Base-by-base conservation (phyloP, 169 alveolate species). In the Plasmodium billcollinsi region DNA sequence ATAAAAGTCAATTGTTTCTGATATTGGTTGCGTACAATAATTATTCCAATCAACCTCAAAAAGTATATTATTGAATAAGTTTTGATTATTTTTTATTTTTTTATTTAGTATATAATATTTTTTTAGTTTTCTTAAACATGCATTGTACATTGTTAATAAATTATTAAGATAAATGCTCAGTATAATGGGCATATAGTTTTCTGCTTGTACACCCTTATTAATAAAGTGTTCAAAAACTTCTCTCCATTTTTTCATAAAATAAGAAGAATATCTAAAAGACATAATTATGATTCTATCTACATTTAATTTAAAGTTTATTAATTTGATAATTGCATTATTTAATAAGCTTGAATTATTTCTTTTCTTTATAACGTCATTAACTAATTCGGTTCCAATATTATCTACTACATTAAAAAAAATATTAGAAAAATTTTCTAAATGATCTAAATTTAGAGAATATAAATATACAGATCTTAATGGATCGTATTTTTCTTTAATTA, bases 141-240 rank as follows among this genome's bases (percentile, higher is more conserved):
- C 49, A 52, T 80, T 80, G 43, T 80, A 69, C 74, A 80, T 80
- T 73, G 70, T 63, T 67, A 80, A 4, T 63, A 69, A 69, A 50
- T 80, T 80, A 63, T 80, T 80, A 50, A 80, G 47, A 62, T 80
- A 80, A 39, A 80, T 69, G 14, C 90, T 69, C 24, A 80, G 90
- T 69, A 80, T 80, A 45, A 80, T 49, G 12, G 90, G 90, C 62
- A 80, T 80, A 33, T 80, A 80, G 39, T 15, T 66, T 61, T 80
- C 90, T 15, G 90, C 83, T 18, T 69, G 83, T 14, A 29, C 58
- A 11, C 90, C 90, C 62, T 80, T 80, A 63, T 80, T 80, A 47
- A 80, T 61, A 69, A 80, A 14, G 18, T 69, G 83, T 63, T 80
- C 90, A 61, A 80, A 70, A 2, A 67, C 73, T 80, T 80, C 83